phyloP scores from a whole-genome alignment of 345 rosid genomes.

The Eucalyptus erythrocorys region DNA sequence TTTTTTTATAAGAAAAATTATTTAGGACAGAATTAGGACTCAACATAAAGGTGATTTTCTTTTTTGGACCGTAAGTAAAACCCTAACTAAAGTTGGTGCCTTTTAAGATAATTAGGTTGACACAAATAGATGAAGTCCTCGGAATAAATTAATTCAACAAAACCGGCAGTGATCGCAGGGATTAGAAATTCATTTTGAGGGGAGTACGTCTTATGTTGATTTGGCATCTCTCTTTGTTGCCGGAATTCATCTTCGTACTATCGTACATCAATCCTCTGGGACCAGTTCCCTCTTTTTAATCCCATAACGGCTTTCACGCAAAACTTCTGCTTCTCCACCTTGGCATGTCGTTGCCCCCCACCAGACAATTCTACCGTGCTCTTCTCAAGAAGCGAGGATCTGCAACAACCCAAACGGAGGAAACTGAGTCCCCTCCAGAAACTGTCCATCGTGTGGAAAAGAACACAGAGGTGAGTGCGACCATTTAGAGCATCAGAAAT shows the following conservation, averaged over 20 bases:
- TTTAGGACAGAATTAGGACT: not conserved
- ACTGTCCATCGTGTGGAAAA: not conserved
- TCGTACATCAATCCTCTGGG: not conserved
- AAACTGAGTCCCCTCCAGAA: not conserved
- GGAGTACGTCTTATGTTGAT: not conserved
- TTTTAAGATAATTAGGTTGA: not conserved
- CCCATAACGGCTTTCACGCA: not conserved
- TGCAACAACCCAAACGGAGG: not conserved
- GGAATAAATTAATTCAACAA: not conserved
- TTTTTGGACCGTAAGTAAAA: not conserved
- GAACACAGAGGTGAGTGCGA: not conserved
- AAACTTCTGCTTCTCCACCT: not conserved
- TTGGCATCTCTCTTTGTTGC: not conserved
- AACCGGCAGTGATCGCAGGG: not conserved
- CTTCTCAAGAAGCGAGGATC: not conserved
- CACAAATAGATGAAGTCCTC: not conserved
- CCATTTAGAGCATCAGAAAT: not conserved
- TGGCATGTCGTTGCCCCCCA: not conserved
- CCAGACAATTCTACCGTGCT: not conserved
- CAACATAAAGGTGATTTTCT: not conserved
- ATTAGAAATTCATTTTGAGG: not conserved
- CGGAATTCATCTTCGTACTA: not conserved
- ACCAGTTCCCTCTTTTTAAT: not conserved
- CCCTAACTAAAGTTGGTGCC: not conserved
- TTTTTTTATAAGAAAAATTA: too few relatives aligned